These are phyloP conservation scores for Verticillium longisporum DNA, from an alignment of 2,329 filamentous ascomycete species.

Conservation along the genomic window DNA sequence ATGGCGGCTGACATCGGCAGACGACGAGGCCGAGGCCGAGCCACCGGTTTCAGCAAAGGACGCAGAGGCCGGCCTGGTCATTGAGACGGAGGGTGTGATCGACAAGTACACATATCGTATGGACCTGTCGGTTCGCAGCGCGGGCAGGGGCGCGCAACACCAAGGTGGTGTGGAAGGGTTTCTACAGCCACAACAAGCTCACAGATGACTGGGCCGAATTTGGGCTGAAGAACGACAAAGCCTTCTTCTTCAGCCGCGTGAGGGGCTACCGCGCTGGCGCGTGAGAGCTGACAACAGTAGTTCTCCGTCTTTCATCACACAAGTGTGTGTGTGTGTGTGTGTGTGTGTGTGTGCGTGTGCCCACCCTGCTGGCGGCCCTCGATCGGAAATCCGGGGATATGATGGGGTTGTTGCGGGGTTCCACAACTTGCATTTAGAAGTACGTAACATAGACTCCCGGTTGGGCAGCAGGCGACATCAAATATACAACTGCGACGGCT, in stretches of 20 bases:
- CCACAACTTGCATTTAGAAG: neutral
- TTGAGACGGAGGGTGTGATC: constrained; percentile 81
- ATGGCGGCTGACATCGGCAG: constrained; percentile 31
- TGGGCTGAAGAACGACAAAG: constrained; percentile 53
- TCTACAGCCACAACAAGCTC: constrained; percentile 83
- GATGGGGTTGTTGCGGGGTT: neutral
- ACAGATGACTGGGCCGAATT: constrained; percentile 92
- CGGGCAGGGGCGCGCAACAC: constrained; percentile 67
- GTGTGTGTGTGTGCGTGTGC: too few species aligned
- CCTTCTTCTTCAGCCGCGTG: constrained; percentile 62
- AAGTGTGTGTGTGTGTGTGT: too few species aligned
- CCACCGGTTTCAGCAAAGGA: constrained; percentile 21
- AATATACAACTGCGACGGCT: neutral
- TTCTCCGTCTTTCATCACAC: neutral
- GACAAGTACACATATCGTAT: constrained; percentile 82
- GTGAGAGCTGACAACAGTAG: constrained; percentile 12
- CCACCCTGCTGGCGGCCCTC: neutral
- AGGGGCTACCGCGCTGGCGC: constrained; percentile 51
- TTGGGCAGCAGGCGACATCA: neutral
- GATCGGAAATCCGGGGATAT: neutral
- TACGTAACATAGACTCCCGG: neutral
- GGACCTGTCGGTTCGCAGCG: constrained; percentile 64
- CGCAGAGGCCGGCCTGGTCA: constrained; percentile 60
- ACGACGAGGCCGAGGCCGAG: constrained; percentile 22
- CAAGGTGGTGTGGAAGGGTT: constrained; percentile 81